Base-by-base conservation (phyloP, 2,329 filamentous ascomycete species). In the Claviceps africana region DNA sequence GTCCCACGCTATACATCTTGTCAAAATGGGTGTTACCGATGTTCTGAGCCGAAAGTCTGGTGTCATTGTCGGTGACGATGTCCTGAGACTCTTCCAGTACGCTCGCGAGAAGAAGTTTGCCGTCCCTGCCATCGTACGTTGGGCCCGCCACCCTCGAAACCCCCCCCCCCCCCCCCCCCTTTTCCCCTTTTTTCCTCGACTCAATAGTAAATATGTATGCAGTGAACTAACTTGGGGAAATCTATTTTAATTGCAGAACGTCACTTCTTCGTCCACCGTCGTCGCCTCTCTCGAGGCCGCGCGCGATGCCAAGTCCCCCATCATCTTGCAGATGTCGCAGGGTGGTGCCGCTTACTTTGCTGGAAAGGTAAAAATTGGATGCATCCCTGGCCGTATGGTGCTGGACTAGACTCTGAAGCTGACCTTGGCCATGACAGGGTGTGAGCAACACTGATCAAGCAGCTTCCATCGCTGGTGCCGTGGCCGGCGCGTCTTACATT, bases 401-500 rank as follows among this genome's bases (percentile, higher is more conserved):
- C 10, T 19, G 21, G 8, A 17, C 13, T 39, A 25, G 13, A 49
- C n/a, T 21, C 37, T 9, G 42, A 37, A 42, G 33, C 48, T 51
- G 11, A 51, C 10, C 42, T 7, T 17, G 3, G 9, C 4, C 15
- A 2, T 1, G 2, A 9, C 37, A 70, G 84, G 88, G 86, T 67
- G 81, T 95, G 64, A 74, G 79, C 73, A 94, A 95, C 70, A 66
- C 64, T 57, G 72, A 90, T 74, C 93, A 96, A 75, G 77, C 83
- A 64, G 91, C 89, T 56, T 95, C 89, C 60, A 86, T 98, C 67
- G 83, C 84, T 54, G 93, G 93, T 69, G 77, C 87, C 68, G 73
- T 97, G 59, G 90, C 93, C 57, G 90, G 80, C 62, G 93, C 93
- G 61, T 87, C 95, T 76, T 97, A 88, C 78, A 88, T 96, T 75